phyloP scores from a whole-genome alignment of 108 stramenopile genomes.

The Schizochytrium sp. region DNA sequence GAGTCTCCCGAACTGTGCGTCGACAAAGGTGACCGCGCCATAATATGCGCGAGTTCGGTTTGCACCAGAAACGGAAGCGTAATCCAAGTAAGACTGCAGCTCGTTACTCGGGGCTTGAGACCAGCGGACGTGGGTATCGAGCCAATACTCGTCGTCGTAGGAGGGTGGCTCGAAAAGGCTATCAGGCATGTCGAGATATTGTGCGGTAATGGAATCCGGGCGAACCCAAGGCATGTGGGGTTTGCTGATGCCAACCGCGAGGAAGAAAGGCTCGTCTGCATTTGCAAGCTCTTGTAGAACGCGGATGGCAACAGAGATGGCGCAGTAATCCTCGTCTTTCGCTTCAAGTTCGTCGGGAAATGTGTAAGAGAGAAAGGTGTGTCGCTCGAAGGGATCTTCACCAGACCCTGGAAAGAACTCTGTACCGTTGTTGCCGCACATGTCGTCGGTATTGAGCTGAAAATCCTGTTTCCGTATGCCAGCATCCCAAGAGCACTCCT shows the following conservation, averaged over 20 bases:
- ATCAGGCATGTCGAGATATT: background rate
- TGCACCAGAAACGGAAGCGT: background rate
- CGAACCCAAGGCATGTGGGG: slow-evolving; percentile 15
- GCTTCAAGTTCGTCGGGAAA: background rate
- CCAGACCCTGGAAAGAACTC: background rate
- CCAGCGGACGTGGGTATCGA: background rate
- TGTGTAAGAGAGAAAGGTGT: background rate
- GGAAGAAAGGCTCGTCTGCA: slow-evolving; percentile 5
- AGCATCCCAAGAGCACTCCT: background rate
- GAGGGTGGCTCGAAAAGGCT: background rate
- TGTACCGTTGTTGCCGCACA: background rate
- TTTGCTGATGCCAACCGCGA: slow-evolving; percentile 13
- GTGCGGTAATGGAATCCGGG: background rate
- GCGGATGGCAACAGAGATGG: background rate
- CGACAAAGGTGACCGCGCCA: background rate
- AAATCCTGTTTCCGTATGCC: background rate
- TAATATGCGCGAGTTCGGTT: background rate
- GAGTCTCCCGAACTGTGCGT: slow-evolving; percentile 6
- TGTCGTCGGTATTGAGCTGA: background rate
- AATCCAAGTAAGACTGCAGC: background rate
- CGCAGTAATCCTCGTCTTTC: background rate
- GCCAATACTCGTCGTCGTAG: background rate
- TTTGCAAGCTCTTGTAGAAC: background rate
- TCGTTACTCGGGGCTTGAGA: background rate
- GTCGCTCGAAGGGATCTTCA: background rate